phyloP scores from a whole-genome alignment of 306 rosid species.

The Ormosia emarginata region DNA sequence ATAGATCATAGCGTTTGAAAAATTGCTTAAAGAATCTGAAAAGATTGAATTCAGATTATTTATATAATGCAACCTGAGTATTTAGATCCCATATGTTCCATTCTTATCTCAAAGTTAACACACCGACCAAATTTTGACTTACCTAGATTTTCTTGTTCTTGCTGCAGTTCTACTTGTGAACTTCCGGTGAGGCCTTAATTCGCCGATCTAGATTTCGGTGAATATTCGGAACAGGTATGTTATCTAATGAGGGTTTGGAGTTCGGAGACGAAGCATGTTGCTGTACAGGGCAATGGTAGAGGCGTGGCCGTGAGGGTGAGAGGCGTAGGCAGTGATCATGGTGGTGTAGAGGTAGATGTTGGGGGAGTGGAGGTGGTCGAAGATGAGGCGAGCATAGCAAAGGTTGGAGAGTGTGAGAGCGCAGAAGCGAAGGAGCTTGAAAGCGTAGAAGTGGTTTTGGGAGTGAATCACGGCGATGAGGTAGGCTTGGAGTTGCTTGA shows the following conservation, averaged over 20 bases:
- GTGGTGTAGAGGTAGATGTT: constrained; percentile 66
- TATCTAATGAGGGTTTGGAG: constrained; percentile 45
- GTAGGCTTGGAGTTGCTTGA: constrained; percentile 64
- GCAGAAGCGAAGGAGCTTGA: constrained; percentile 70
- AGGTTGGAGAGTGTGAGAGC: constrained; percentile 48
- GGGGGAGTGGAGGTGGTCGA: constrained; percentile 47
- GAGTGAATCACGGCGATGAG: constrained; percentile 52
- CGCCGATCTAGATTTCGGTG: too few relatives aligned
- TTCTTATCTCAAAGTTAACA: too few relatives aligned
- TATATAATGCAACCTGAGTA: too few relatives aligned
- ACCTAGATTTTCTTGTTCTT: too few relatives aligned
- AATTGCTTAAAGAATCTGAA: too few relatives aligned
- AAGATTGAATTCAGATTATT: too few relatives aligned
- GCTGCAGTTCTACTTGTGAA: too few relatives aligned
- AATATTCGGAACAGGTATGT: too few relatives aligned
- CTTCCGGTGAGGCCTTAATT: too few relatives aligned
- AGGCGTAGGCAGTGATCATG: constrained; percentile 63
- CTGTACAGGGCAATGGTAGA: constrained; percentile 40
- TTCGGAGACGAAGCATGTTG: constrained; percentile 41
- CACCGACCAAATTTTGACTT: too few relatives aligned
- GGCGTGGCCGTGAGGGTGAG: constrained; percentile 32
- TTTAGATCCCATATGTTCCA: too few relatives aligned
- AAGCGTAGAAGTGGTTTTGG: constrained; percentile 67
- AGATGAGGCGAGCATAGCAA: constrained; percentile 55
- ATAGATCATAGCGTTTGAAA: too few relatives aligned